Conservation (phyloP, 202 grass and related monocot species). For the Tripidium arundinaceum region DNA sequence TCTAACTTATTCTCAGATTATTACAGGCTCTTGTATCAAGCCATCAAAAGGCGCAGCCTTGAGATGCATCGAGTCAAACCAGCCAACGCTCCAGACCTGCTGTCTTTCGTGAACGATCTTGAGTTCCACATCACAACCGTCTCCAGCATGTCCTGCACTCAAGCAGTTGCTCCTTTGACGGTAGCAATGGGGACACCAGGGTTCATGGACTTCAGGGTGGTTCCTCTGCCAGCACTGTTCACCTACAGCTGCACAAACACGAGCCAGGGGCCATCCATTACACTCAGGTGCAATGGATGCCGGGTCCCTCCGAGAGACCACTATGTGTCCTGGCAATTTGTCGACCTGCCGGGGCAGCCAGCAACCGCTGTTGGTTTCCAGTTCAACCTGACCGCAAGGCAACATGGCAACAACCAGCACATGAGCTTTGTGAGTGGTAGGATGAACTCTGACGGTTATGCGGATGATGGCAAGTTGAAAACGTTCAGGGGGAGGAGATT, state of each 20-base stretch:
- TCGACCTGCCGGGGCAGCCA: constrained; percentile 57
- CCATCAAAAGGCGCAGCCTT: constrained; percentile 63
- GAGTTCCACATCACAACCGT: constrained; percentile 84
- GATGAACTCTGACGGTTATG: constrained; percentile 54
- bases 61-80: constrained; percentile 84
- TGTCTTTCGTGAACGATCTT: constrained; percentile 75
- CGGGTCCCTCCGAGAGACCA: constrained; percentile 68
- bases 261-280: constrained; percentile 61
- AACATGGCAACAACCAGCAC: constrained; percentile 47
- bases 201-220: constrained; percentile 76
- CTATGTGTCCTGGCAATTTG: constrained; percentile 84
- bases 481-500: constrained; percentile 77
- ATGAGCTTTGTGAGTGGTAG: constrained; percentile 74
- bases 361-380: constrained; percentile 66
- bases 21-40: constrained; percentile 78
- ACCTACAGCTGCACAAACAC: constrained; percentile 74
- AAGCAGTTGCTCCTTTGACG: constrained; percentile 31
- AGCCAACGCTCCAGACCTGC: constrained; percentile 76
- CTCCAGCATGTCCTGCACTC: constrained; percentile 83
- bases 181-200: constrained; percentile 62
- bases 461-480: constrained; percentile 46
- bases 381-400: constrained; percentile 73
- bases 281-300: constrained; percentile 60
- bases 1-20: not conserved
- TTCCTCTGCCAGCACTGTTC: constrained; percentile 50